phyloP scores from a whole-genome alignment of 2,329 filamentous ascomycete species.

The Penicillium capsulatum region DNA sequence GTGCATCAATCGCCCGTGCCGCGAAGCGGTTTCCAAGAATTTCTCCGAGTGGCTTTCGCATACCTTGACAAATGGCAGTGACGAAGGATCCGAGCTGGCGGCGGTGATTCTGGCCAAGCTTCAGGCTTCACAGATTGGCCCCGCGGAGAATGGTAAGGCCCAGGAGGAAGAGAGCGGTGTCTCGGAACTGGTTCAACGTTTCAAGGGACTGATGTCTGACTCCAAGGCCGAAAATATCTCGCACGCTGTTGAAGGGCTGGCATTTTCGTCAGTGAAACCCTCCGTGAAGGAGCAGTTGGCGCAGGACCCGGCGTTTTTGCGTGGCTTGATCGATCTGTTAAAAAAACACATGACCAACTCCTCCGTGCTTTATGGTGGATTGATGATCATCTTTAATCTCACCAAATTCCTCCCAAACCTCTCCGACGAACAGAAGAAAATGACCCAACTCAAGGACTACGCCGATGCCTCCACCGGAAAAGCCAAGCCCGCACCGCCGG shows the following conservation, averaged over 20 bases:
- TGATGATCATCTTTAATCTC: constrained; percentile 82
- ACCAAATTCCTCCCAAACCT: constrained; percentile 73
- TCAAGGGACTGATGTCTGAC: constrained; percentile 47
- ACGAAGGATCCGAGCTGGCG: constrained; percentile 51
- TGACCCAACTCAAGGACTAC: constrained; percentile 88
- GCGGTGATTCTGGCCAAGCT: constrained; percentile 72
- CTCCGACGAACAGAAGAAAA: constrained; percentile 87
- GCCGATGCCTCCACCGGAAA: constrained; percentile 79
- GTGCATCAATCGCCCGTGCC: constrained; percentile 77
- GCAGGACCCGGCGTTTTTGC: constrained; percentile 64
- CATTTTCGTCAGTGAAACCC: constrained; percentile 83
- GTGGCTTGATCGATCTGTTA: constrained; percentile 56
- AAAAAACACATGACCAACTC: constrained; percentile 56
- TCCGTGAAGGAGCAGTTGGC: constrained; percentile 78
- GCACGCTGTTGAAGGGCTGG: constrained; percentile 81
- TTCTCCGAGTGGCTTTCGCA: constrained; percentile 85
- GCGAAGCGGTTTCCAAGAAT: constrained; percentile 78
- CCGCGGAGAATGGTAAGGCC: constrained; percentile 30
- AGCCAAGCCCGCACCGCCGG: constrained; percentile 49
- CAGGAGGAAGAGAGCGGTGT: constrained; percentile 45
- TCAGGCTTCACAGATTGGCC: constrained; percentile 35
- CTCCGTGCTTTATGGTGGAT: constrained; percentile 73
- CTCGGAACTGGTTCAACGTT: constrained; percentile 52
- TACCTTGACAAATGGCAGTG: constrained; percentile 68
- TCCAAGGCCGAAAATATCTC: constrained; percentile 55